Conservation (phyloP, 257 asterid genomes). For the Solanum microdontum region DNA sequence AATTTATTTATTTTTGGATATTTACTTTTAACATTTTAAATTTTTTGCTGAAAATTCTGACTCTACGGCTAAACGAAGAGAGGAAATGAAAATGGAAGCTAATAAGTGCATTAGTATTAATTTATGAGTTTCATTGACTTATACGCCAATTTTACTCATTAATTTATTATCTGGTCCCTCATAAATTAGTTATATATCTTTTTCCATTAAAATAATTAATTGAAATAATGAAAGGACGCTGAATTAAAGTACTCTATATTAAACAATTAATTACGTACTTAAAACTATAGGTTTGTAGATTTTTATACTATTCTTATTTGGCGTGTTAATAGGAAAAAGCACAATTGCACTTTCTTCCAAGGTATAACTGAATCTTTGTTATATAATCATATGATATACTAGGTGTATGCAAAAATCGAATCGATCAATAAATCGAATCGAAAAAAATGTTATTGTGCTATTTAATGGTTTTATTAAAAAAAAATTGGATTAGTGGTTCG, state of each 20-base stretch:
- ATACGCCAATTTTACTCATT: neutral
- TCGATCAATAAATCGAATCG: too few relatives aligned
- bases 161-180: neutral
- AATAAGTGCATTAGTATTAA: neutral
- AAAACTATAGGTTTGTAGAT: neutral
- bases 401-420: too few relatives aligned
- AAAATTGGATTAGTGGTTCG: too few relatives aligned
- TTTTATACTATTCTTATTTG: neutral
- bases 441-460: too few relatives aligned
- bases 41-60: too few relatives aligned
- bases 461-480: too few relatives aligned
- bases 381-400: neutral
- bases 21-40: too few relatives aligned
- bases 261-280: neutral
- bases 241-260: neutral
- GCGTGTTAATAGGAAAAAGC: neutral
- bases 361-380: neutral
- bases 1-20: too few relatives aligned
- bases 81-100: neutral
- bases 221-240: neutral
- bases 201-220: neutral
- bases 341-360: neutral
- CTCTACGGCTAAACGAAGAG: fast-evolving
- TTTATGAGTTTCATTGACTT: neutral
- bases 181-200: neutral